Conservation (phyloP, 495 filamentous ascomycete species). For the Daldinia bambusicola region DNA sequence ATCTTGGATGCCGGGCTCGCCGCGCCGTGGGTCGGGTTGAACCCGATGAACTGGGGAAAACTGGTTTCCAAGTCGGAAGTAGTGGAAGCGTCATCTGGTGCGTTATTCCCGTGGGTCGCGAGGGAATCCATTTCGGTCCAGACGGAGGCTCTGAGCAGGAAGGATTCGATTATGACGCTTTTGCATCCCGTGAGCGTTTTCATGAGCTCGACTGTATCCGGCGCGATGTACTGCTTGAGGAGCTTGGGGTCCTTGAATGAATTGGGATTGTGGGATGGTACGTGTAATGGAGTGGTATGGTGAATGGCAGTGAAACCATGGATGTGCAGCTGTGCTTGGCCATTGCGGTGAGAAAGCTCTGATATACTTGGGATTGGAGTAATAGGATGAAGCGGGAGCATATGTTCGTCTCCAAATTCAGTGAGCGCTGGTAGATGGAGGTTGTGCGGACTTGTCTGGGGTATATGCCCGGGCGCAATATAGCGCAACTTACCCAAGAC, state of each 20-base stretch:
- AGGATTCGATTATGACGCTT: conserved; percentile 10
- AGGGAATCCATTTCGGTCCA: conserved; percentile 16
- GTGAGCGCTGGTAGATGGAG: not conserved
- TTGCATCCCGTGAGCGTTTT: conserved; percentile 10
- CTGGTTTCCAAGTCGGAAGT: not conserved
- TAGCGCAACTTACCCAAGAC: not conserved
- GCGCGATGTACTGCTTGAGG: too few relatives aligned
- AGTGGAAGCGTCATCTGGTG: too few relatives aligned
- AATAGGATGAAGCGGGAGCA: too few relatives aligned
- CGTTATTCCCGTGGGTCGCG: not conserved
- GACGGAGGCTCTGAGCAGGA: conserved; percentile 9
- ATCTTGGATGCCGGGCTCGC: conserved; percentile 19
- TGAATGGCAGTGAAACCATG: too few relatives aligned
- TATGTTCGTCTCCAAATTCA: too few relatives aligned
- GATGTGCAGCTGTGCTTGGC: too few relatives aligned
- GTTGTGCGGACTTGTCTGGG: not conserved
- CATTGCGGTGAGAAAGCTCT: too few relatives aligned
- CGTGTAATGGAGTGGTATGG: too few relatives aligned
- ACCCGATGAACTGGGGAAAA: conserved; percentile 18
- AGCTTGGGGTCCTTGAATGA: too few relatives aligned
- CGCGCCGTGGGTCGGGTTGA: conserved; percentile 5
- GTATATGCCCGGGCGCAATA: not conserved
- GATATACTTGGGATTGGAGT: too few relatives aligned
- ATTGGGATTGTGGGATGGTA: too few relatives aligned
- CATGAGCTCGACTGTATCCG: too few relatives aligned